Evolutionary conservation across 116 monocot genomes (phyloP), one percentile per base, ranked within the genome.

Genomic region (Cymodocea nodosa): DNA sequence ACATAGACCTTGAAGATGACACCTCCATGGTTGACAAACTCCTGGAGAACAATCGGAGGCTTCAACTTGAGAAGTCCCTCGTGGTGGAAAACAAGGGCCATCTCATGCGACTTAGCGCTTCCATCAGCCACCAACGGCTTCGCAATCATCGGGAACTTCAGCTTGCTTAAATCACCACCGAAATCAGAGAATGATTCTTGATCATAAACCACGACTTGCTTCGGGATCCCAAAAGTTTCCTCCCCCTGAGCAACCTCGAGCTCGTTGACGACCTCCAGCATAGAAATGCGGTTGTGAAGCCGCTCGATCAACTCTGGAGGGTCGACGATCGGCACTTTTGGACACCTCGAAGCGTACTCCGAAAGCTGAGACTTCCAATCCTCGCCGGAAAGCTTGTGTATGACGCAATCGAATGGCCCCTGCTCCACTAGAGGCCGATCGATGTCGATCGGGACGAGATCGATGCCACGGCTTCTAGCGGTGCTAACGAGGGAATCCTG

Each of bases 1-100:
- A 93, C 92, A 67, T 88, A 93, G n/a, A 93, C 88, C 81, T 93
- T 93, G 70, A 93, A 93, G 37, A 93, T 85, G 18, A 93, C 88
- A 14, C 92, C 92, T 0, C 92, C 92, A 37, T 93, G 92, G 68
- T 93, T 93, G 16, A 93, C 83, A 56, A 93, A 93, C 50, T 93
- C 92, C 64, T 93, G 92, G 11, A 93, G 83, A 35, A 93, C 92
- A 2, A 88, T 70, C 7, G 92, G 92, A 3, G 88, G 83, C 35
- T 83, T 83, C 60, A 80, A 76, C 72, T 81, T 77, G 22, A 58
- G 58, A 15, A 93, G 75, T 15, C 81, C 85, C 0, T 78, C 80
- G 56, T 50, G 71, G 59, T 70, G 62, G 69, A 75, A 88, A 3
- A 93, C 75, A 20, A 93, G 81, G 9, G 88, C 78, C 92, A 93